Percentiles rank a stretch among this genome's conserved stretches.
phyloP scores from a whole-genome alignment of 257 asterid species.

The Buddleja alternifolia region DNA sequence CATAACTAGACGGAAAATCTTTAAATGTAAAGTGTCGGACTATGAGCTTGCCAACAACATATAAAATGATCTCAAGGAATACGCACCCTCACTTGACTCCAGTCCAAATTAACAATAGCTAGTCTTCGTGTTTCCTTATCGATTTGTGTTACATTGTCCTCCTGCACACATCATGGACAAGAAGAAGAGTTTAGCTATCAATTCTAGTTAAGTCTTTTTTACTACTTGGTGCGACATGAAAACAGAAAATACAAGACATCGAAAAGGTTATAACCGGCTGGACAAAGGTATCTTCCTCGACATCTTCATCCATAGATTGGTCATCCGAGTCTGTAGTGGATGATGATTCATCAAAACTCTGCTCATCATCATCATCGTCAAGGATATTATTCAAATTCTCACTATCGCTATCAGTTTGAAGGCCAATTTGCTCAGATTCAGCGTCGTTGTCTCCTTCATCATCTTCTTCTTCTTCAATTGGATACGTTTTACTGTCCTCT shows the following conservation, averaged over 20 bases:
- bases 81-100: conserved; percentile 93
- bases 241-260: not conserved
- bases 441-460: conserved; percentile 31
- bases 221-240: not conserved
- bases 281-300: conserved; percentile 52
- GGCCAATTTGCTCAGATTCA: conserved; percentile 29
- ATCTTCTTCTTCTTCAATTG: conserved; percentile 32
- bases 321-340: conserved; percentile 56
- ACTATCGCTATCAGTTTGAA: conserved; percentile 32
- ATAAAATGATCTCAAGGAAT: not conserved
- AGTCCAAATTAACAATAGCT: conserved; percentile 85
- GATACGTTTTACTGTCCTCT: conserved; percentile 27
- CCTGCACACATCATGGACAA: conserved; percentile 43
- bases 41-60: not conserved
- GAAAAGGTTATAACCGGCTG: conserved; percentile 31
- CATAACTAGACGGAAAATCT: not conserved
- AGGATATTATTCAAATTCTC: conserved; percentile 29
- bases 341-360: conserved; percentile 48
- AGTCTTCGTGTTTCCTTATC: conserved; percentile 84
- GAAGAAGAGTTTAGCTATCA: not conserved
- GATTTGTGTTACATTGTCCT: conserved; percentile 73
- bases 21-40: not conserved
- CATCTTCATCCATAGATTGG: conserved; percentile 37
- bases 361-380: conserved; percentile 38
- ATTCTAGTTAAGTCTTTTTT: not conserved